Percentiles rank a stretch among this genome's conserved stretches.
Evolutionary conservation across 352 stramenopile species (phyloP).

Genomic region (Pythium plurisporium): DNA sequence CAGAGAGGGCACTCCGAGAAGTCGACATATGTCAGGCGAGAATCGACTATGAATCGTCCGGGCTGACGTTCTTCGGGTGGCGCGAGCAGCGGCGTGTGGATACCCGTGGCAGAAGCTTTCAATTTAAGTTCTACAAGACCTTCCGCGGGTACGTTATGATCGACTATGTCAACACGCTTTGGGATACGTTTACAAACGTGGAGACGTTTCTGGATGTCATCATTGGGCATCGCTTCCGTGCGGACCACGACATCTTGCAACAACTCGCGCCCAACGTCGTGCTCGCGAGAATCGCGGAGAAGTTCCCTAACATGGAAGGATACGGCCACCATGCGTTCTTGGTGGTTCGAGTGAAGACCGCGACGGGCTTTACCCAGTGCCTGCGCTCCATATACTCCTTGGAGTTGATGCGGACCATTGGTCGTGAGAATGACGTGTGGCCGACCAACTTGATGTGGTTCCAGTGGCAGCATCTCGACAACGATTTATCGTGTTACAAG

Average conservation of each 20-base stretch:
- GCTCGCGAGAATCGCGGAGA: not conserved
- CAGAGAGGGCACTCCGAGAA: not conserved
- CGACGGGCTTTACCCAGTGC: not conserved
- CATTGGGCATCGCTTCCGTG: not conserved
- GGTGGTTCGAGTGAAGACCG: not conserved
- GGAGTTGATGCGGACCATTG: not conserved
- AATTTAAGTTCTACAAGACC: constrained; percentile 7
- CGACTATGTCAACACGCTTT: not conserved
- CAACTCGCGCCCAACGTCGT: not conserved
- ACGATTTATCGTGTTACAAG: not conserved
- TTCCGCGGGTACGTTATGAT: not conserved
- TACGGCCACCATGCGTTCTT: not conserved
- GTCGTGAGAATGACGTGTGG: not conserved
- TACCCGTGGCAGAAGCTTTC: not conserved
- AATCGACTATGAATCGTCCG: not conserved
- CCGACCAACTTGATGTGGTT: not conserved
- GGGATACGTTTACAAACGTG: not conserved
- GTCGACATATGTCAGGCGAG: constrained; percentile 1
- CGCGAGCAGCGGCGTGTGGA: constrained; percentile 3
- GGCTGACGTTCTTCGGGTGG: constrained; percentile 6
- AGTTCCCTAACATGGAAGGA: not conserved
- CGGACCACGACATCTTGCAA: not conserved
- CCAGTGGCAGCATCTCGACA: not conserved
- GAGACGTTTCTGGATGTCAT: not conserved
- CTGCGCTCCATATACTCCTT: not conserved